Base-by-base conservation (phyloP, 495 filamentous ascomycete species). In the Hypoxylon lienhwacheense region DNA sequence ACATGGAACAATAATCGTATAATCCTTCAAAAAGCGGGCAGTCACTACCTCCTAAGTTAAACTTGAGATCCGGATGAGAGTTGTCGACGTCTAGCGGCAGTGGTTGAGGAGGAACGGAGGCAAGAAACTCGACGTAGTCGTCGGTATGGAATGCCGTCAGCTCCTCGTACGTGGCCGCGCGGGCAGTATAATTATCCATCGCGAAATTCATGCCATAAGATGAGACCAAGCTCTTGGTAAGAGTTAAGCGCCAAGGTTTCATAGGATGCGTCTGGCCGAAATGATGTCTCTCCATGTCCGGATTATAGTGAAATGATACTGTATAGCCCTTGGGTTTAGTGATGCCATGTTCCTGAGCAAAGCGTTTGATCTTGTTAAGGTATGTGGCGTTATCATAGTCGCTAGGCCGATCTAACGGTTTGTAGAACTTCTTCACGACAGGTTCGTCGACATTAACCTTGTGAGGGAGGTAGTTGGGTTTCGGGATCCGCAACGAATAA, bases 1-100 rank as follows among this genome's bases (percentile, higher is more conserved):
- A 97, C 64, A 97, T 85, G 24, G 89, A 89, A 68, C 91, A 95
- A 74, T 96, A 98, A 59, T 91, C 85, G 71, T 89, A 97, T 3
- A 98, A 78, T 5, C 93, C 93, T 70, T 97, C 91, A 66, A 98
- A 98, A 43, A 97, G 84, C 31, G 93, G 93, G 64, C 95, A 97
- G 71, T 98, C 93, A 59, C 91, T 90, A 11, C 77, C 76, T 28
- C 91, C 93, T 29, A 97, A 83, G 65, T 95, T 95, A 74, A 87
- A 95, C 55, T 77, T 84, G 5, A 76, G 68, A 41, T 78, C 76
- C 36, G 73, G 69, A 44, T 75, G 70, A n/a, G 70, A 60, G 43
- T 74, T 73, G 21, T 77, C 75, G 1, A 73, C 63, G 39, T 81
- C 78, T 32, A 73, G 74, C 2, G 81, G 73, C 41, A 72, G 67